These are phyloP conservation scores for Polygonum aviculare DNA, from an alignment of 148 eudicot genomes.

Conservation along the genomic window DNA sequence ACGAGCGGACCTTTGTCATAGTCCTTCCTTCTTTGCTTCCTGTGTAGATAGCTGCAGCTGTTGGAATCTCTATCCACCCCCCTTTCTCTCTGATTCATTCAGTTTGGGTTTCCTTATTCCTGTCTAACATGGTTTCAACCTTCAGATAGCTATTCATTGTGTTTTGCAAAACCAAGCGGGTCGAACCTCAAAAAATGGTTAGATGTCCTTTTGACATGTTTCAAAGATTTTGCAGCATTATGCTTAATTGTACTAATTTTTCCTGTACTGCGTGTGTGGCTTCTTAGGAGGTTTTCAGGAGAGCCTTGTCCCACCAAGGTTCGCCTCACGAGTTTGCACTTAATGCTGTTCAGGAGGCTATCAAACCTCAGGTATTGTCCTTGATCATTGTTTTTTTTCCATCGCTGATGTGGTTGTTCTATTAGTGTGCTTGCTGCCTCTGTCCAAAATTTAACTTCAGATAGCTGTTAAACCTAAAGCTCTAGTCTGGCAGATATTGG, in stretches of 20 bases:
- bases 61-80: neutral
- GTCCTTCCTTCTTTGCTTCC: too few relatives aligned
- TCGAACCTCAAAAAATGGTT: conserved; percentile 1
- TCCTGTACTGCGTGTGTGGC: neutral
- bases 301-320: conserved; percentile 46
- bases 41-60: too few relatives aligned
- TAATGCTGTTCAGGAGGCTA: conserved; percentile 74
- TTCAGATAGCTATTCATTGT: neutral
- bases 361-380: conserved; percentile 73
- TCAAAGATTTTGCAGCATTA: neutral
- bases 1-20: too few relatives aligned
- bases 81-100: neutral
- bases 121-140: neutral
- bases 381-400: neutral
- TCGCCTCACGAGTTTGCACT: conserved; percentile 75
- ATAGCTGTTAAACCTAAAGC: neutral
- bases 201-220: neutral
- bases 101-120: neutral
- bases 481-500: conserved; percentile 48
- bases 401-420: neutral
- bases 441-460: neutral
- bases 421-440: neutral
- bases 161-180: neutral
- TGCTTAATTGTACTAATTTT: neutral
- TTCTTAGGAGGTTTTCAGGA: conserved; percentile 65